Percentiles rank a stretch among this genome's conserved stretches.
phyloP scores from a whole-genome alignment of 257 asterid species.

The Jasminum sambac region DNA sequence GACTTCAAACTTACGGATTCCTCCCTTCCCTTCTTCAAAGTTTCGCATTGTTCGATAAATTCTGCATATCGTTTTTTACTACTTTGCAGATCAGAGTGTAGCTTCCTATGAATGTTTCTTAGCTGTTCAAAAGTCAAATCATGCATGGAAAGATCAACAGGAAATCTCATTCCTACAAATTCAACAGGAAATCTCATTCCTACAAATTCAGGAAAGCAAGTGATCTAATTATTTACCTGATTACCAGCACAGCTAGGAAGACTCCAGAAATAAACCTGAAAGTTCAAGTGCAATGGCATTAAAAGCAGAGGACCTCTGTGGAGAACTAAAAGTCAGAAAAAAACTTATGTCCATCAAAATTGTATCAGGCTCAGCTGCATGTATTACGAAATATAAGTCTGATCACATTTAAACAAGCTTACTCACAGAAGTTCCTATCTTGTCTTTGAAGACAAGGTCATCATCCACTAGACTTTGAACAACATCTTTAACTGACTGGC shows the following conservation, averaged over 20 bases:
- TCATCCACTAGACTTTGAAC: constrained; percentile 88
- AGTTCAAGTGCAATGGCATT: constrained; percentile 13
- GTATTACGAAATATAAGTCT: neutral
- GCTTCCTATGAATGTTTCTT: constrained; percentile 67
- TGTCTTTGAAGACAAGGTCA: constrained; percentile 94
- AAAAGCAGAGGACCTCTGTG: constrained; percentile 15
- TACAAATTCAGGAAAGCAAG: constrained; percentile 11
- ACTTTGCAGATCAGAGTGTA: constrained; percentile 70
- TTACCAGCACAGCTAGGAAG: constrained; percentile 99
- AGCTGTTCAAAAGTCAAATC: constrained; percentile 51
- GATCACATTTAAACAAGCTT: constrained; percentile 24
- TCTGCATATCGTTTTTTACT: constrained; percentile 61
- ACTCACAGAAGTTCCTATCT: constrained; percentile 98
- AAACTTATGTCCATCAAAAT: neutral
- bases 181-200: constrained; percentile 4
- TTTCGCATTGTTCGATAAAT: constrained; percentile 64
- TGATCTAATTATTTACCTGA: constrained; percentile 55
- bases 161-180: neutral
- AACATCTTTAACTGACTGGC: constrained; percentile 96
- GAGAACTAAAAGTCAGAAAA: constrained; percentile 17
- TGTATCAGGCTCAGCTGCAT: constrained; percentile 9
- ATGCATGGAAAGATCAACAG: constrained; percentile 17
- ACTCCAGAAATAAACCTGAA: constrained; percentile 98
- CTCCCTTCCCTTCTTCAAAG: constrained; percentile 91
- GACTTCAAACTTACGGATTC: constrained; percentile 62